Percentiles rank a stretch among this genome's conserved stretches.
Conservation (phyloP, 2,329 filamentous ascomycete genomes). For the Zymoseptoria pseudotritici region DNA sequence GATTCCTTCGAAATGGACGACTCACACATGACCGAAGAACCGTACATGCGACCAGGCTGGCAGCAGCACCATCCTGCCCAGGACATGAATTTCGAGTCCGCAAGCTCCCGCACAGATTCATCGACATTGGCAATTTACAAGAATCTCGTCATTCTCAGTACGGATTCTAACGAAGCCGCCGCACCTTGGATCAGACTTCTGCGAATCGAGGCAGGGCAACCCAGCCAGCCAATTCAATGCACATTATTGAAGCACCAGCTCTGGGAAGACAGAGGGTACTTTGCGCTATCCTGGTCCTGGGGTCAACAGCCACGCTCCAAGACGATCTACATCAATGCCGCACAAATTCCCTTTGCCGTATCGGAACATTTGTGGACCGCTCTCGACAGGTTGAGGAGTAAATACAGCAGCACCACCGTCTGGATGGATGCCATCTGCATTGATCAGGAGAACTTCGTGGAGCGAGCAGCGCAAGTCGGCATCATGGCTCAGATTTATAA, state of each 20-base stretch:
- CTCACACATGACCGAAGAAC: background rate
- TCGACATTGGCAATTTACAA: background rate
- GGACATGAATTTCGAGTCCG: background rate
- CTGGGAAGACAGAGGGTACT: background rate
- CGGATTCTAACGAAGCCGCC: background rate
- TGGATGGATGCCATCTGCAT: conserved; percentile 16
- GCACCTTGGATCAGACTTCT: background rate
- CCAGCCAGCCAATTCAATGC: background rate
- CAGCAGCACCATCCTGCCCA: background rate
- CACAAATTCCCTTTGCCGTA: background rate
- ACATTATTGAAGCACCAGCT: background rate
- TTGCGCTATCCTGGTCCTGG: background rate
- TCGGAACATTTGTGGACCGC: background rate
- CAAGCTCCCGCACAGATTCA: background rate
- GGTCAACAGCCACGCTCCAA: background rate
- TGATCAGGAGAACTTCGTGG: conserved; percentile 9
- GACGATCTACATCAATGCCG: background rate
- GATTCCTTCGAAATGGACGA: background rate
- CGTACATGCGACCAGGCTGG: background rate
- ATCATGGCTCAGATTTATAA: conserved; percentile 13
- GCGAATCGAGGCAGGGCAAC: background rate
- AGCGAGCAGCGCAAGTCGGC: conserved; percentile 8
- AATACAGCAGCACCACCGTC: background rate
- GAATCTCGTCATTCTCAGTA: background rate
- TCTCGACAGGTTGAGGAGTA: background rate